Base-by-base conservation (phyloP, 2,329 filamentous ascomycete genomes). In the Didymella segeticola region DNA sequence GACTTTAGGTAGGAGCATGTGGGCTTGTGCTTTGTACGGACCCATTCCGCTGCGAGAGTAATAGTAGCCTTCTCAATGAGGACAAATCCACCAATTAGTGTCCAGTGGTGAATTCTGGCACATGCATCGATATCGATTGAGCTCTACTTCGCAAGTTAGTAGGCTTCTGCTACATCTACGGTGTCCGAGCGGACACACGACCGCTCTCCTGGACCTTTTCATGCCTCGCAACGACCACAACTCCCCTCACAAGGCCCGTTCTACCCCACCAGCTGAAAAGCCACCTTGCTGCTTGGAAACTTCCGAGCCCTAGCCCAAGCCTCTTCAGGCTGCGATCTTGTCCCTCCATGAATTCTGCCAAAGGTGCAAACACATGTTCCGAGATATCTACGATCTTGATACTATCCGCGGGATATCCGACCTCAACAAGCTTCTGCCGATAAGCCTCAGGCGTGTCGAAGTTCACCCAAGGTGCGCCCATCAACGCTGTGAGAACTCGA, bases 311-410 rank as follows among this genome's bases (percentile, higher is more conserved):
- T 25, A 79, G 53, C 1, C 78, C 76, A 56, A 73, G 69, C 23
- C 46, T 53, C 30, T 61, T 62, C 43, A 79, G 54, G 29, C 72
- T 71, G 17, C 41, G 48, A n/a, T 77, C 68, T 49, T 73, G 72
- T n/a, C 58, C 50, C 9, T 66, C 63, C 22, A 86, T 66, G 50
- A 79, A 83, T 1, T 46, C 59, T 4, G 79, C 76, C 14, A 86
- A 64, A 0, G 81, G 81, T 0, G 67, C 58, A 60, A 86, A 86
- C 0, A 85, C 82, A 55, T 83, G 67, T 5, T 78, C 73, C 2
- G 83, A 82, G 15, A 86, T 72, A 60, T 86, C 83, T 14, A 69
- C 67, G 1, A 84, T 74, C 22, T 70, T 67, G 34, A 84, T 79
- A 0, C 71, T 66, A 2, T 57, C 47, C 3, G 42, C 43, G 11